Conservation (phyloP, 1,139 yeast genomes). For the Saccharomyces hybrid region DNA sequence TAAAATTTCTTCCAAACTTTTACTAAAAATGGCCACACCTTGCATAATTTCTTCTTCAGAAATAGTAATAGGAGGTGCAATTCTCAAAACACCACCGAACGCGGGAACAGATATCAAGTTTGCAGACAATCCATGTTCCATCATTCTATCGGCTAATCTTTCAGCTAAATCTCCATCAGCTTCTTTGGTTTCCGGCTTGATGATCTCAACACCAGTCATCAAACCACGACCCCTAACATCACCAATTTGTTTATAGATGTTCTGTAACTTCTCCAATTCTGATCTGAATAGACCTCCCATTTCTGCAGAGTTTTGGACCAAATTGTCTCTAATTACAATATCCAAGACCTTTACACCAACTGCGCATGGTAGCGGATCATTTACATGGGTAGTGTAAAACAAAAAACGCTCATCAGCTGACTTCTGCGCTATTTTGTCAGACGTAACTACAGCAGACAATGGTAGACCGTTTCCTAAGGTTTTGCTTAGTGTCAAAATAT, state of each 20-base stretch:
- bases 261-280: slow-evolving; percentile 10
- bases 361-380: slow-evolving; percentile 28
- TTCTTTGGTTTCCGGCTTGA: slow-evolving; percentile 18
- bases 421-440: slow-evolving; percentile 15
- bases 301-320: slow-evolving; percentile 15
- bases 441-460: slow-evolving; percentile 24
- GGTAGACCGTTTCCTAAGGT: slow-evolving; percentile 28
- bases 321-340: slow-evolving; percentile 22
- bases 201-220: slow-evolving; percentile 22
- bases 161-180: slow-evolving; percentile 17
- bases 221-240: slow-evolving; percentile 16
- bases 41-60: slow-evolving; percentile 16
- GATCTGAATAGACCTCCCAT: slow-evolving; percentile 20
- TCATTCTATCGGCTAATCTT: slow-evolving; percentile 16
- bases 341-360: slow-evolving; percentile 25
- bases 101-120: slow-evolving; percentile 20
- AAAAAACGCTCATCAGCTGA: slow-evolving; percentile 15
- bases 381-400: slow-evolving; percentile 25
- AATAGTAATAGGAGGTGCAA: slow-evolving; percentile 25
- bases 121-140: slow-evolving; percentile 20
- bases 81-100: slow-evolving; percentile 23
- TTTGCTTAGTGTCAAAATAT: slow-evolving; percentile 23
- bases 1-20: slow-evolving; percentile 12
- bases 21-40: slow-evolving; percentile 15
- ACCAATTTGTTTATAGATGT: slow-evolving; percentile 13